Evolutionary conservation across 176 grass and related monocot genomes (phyloP), one percentile per base, ranked within the genome.

Genomic region (Ampelocalamus luodianensis): DNA sequence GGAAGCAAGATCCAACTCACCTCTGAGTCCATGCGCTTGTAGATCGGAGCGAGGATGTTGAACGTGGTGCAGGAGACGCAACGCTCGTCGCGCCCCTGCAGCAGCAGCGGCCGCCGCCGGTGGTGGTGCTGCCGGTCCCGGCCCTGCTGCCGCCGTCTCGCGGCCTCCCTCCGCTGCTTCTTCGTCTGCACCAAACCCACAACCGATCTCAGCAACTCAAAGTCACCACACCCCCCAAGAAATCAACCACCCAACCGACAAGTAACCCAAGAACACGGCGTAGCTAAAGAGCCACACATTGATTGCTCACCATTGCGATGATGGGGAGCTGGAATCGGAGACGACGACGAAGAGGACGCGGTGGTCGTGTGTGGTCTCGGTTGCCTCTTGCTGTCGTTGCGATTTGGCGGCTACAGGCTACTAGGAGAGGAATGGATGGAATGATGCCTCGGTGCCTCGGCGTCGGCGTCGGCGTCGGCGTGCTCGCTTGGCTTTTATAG

Each of bases 21-120:
- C 87, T 87, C 91, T 12, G 78, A 75, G 77, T 80, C 84, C 80
- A 90, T 79, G 69, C 87, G 80, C 84, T 92, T 92, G 71, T 92
- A 92, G 69, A 92, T 92, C 43, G 87, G 87, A 24, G 91, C 91
- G 29, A 92, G 91, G 78, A 92, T 92, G 84, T 92, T 92, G 77
- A 92, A 90, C 8, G 91, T 92, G 56, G 91, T 92, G 84, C 87
- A 92, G 46, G 46, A 90, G 77, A 92, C 66, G 76, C n/a, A 90
- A 37, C 76, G 80, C 54, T 92, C 91, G 34, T 89, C 87, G 26
- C 81, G 74, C 58, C 36, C 56, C 56, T 23, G 71, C 54, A n/a
- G n/a, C n/a, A n/a, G n/a, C n/a, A n/a, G n/a, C n/a, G n/a, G 60
- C 46, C 72, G 72, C 17, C 75, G 81, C 6, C 76, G 85, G n/a